phyloP scores from a whole-genome alignment of 805 yeast genomes.

The Middelhovenomyces tepae region DNA sequence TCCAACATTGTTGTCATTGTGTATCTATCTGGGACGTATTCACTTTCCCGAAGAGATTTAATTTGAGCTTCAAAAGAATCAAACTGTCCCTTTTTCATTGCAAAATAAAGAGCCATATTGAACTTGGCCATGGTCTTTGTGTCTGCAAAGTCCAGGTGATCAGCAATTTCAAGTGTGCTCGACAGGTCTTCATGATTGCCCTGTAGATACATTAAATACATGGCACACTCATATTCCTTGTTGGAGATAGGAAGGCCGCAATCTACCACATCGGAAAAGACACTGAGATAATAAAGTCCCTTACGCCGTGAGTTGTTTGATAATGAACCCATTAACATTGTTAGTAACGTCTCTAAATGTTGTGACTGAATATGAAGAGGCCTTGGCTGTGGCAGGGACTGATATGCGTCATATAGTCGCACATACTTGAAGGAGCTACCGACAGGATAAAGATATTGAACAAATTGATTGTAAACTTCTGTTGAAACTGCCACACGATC shows the following conservation, averaged over 20 bases:
- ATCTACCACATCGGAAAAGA: conserved; percentile 20
- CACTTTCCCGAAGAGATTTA: conserved; percentile 6
- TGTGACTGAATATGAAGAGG: conserved; percentile 23
- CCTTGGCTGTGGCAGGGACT: conserved; percentile 27
- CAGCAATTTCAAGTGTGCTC: conserved; percentile 5
- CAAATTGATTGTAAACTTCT: conserved; percentile 16
- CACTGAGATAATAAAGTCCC: conserved; percentile 12
- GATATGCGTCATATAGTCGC: conserved; percentile 20
- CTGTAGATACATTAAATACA: conserved; percentile 12
- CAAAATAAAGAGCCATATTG: conserved; percentile 25
- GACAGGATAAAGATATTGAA: conserved; percentile 15
- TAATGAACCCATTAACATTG: conserved; percentile 11
- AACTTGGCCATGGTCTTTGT: conserved; percentile 16
- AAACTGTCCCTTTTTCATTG: conserved; percentile 13
- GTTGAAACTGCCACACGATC: conserved; percentile 11
- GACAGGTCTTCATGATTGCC: conserved; percentile 11
- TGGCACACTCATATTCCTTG: conserved; percentile 23
- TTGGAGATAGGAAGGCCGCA: conserved; percentile 25
- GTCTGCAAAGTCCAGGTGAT: conserved; percentile 11
- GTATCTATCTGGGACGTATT: conserved; percentile 22
- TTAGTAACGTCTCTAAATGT: conserved; percentile 28
- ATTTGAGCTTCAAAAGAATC: conserved; percentile 14
- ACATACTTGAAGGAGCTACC: conserved; percentile 7
- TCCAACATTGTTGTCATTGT: conserved; percentile 22
- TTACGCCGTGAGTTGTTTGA: conserved; percentile 1